Evolutionary conservation across 2,329 filamentous ascomycete genomes (phyloP).

Genomic region (Paraphaeosphaeria minitans): DNA sequence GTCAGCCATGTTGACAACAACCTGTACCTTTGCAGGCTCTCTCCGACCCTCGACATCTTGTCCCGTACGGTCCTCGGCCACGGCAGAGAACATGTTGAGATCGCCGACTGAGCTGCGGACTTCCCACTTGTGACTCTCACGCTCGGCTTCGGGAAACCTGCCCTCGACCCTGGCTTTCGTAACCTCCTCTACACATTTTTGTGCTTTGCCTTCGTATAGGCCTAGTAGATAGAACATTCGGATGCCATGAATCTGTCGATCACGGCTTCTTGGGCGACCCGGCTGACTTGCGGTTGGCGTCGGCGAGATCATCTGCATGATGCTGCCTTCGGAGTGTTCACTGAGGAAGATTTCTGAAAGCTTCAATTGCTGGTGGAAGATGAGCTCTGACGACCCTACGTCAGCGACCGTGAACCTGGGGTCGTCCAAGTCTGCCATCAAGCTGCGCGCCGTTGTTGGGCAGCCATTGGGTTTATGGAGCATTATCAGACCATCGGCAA

Average conservation of each 20-base stretch:
- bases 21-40: slow-evolving; percentile 70
- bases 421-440: slow-evolving; percentile 85
- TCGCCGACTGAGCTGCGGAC: slow-evolving; percentile 69
- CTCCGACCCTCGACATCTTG: slow-evolving; percentile 67
- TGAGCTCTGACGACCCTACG: slow-evolving; percentile 62
- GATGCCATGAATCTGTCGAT: slow-evolving; percentile 36
- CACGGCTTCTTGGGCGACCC: slow-evolving; percentile 39
- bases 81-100: slow-evolving; percentile 64
- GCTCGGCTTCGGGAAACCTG: slow-evolving; percentile 80
- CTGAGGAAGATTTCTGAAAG: slow-evolving; percentile 75
- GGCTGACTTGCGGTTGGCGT: slow-evolving; percentile 31
- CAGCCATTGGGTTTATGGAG: slow-evolving; percentile 71
- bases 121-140: slow-evolving; percentile 81
- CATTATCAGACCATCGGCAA: slow-evolving; percentile 79
- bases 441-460: slow-evolving; percentile 72
- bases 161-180: slow-evolving; percentile 85
- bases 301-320: slow-evolving; percentile 71
- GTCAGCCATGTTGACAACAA: slow-evolving; percentile 73
- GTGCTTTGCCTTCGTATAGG: slow-evolving; percentile 76
- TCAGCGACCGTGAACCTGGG: slow-evolving; percentile 57
- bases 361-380: slow-evolving; percentile 74
- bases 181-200: slow-evolving; percentile 81
- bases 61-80: slow-evolving; percentile 72
- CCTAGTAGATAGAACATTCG: slow-evolving; percentile 71
- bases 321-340: slow-evolving; percentile 64